phyloP scores from a whole-genome alignment of 352 stramenopile species.

The Pythium phragmitis region DNA sequence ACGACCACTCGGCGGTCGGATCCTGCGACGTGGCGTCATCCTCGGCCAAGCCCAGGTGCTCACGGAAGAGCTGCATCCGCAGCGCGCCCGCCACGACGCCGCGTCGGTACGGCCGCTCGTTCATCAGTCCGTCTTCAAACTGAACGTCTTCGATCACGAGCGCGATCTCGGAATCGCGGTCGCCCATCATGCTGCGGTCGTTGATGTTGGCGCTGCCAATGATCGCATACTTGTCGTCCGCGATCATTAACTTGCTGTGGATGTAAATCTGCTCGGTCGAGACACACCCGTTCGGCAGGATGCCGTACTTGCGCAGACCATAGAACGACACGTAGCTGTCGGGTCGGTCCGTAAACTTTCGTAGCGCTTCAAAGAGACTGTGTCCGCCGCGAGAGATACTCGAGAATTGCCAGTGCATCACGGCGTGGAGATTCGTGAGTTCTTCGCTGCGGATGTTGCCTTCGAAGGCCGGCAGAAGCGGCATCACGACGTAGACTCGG shows the following conservation, averaged over 20 bases:
- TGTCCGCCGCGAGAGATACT: constrained; percentile 81
- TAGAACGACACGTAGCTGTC: constrained; percentile 86
- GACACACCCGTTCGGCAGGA: constrained; percentile 74
- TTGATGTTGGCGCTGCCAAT: constrained; percentile 96
- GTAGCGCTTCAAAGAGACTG: constrained; percentile 73
- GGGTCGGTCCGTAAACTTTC: constrained; percentile 56
- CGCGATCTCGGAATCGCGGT: constrained; percentile 88
- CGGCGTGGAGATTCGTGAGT: constrained; percentile 80
- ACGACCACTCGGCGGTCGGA: constrained; percentile 59
- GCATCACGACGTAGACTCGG: constrained; percentile 86
- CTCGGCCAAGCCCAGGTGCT: constrained; percentile 72
- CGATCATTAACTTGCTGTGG: constrained; percentile 90
- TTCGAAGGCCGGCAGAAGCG: constrained; percentile 78
- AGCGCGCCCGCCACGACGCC: constrained; percentile 61
- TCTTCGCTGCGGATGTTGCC: constrained; percentile 82
- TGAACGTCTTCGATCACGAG: constrained; percentile 83
- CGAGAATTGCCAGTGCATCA: constrained; percentile 90
- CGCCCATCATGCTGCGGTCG: constrained; percentile 92
- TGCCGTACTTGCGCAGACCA: constrained; percentile 79
- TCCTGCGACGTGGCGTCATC: constrained; percentile 58
- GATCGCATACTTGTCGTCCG: constrained; percentile 89
- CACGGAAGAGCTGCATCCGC: constrained; percentile 78
- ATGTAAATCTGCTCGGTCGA: constrained; percentile 92
- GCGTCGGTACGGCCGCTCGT: constrained; percentile 64
- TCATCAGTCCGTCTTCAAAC: constrained; percentile 77